Base-by-base conservation (phyloP, 106 monocot genomes). In the Narthecium ossifragum region DNA sequence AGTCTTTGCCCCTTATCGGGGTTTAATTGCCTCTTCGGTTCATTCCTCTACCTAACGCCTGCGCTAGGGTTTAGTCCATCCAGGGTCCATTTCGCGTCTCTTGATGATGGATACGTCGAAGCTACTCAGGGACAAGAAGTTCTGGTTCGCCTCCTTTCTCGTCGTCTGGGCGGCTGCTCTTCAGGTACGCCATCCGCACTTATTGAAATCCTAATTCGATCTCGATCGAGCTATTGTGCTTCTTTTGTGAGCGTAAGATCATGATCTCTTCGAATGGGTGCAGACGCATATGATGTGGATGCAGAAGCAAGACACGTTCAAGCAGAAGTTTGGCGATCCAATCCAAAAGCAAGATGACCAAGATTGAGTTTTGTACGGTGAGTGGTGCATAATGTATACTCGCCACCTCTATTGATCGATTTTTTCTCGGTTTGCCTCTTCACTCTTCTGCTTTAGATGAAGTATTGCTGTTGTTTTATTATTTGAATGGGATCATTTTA, bases 251-350 rank as follows among this genome's bases (percentile, higher is more conserved):
- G n/a, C 8, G 25, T 49, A 6, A 13, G n/a, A 11, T 46, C 26
- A 43, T 43, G 43, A 43, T 13, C 17, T 17, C 15, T 15, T 46
- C 31, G 23, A n/a, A 33, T 45, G 17, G n/a, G 24, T 23, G n/a
- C 69, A 81, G 80, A 81, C 66, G 24, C 85, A 85, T 46, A 81
- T 85, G 85, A 81, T 85, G 77, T 85, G 85, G 85, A 59, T 85
- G 70, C 73, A 81, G 66, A 80, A 60, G 60, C 85, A 85, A 29
- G 85, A 81, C 31, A 39, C 77, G 0, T 85, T 85, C 70, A 73
- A 78, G 73, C 70, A 71, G 30, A 80, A 78, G 49, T 85, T 85
- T 59, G 77, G 73, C 3, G 58, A 64, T 60, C 34, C 32, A 22
- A 48, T 6, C 34, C 51, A 63, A 9, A 36, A 52, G 2, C 26